Base-by-base conservation (phyloP, 305 asterid species). In the Solanum hybrid region DNA sequence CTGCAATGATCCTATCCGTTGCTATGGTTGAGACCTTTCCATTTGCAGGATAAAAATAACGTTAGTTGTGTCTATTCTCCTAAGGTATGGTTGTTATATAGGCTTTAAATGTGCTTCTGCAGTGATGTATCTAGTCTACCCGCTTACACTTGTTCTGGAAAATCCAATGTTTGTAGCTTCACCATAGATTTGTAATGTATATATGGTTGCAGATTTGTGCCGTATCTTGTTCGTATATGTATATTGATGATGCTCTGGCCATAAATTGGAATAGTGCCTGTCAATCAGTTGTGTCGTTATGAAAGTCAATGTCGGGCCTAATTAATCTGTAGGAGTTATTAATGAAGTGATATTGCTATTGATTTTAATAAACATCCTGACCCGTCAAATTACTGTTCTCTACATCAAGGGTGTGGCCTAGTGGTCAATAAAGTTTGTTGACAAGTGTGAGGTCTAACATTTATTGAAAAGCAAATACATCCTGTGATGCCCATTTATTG, bases 1-100 rank as follows among this genome's bases (percentile, higher is more conserved):
- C 45, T 97, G 99, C 96, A 96, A 94, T 15, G 99, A 97, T 91
- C 97, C 99, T 5, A 96, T 97, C 86, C 95, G 99, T 29, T 97
- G 99, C 95, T 97, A 97, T 3, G 99, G 99, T 75, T 96, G 86
- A 95, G 89, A 80, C 22, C 24, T 81, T 83, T 27, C 33, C 39
- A 45, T 29, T 83, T 45, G 75, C 73, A 9, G 17, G 29, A 83
- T 29, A 45, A 83, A 45, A 41, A 83, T 83, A 83, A 83, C 31
- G 70, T 45, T 83, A 15, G 38, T 41, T 83, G 70, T 81, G 34
- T 27, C 26, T 45, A 51, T 45, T 10, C 70, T 39, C 26, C 70
- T 80, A 39, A 83, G 75, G 10, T 29, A 17, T 27, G 88, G 75
- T 83, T 83, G 29, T 83, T 45, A 45, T 27, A 82, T 41, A 29